These are phyloP conservation scores for Phytophthora cactorum DNA, from an alignment of 352 stramenopile genomes.

Conservation along the genomic window DNA sequence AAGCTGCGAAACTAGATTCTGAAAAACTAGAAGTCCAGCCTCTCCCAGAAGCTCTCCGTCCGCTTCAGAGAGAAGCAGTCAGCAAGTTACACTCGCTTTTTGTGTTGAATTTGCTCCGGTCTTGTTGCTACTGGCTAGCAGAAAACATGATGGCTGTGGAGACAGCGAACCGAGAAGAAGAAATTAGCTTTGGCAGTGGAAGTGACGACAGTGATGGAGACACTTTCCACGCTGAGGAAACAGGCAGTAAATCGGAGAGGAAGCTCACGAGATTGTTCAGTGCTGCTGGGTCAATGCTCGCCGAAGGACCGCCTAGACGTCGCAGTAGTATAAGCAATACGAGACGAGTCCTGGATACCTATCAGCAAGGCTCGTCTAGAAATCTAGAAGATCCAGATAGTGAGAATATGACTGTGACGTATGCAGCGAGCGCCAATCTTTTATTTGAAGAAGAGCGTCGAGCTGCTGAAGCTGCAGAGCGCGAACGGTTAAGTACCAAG, in stretches of 20 bases:
- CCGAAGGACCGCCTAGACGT: conserved; percentile 21
- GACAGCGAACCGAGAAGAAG: background rate
- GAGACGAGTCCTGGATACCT: conserved; percentile 50
- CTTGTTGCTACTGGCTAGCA: conserved; percentile 65
- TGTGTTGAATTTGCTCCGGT: conserved; percentile 62
- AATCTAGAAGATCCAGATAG: conserved; percentile 41
- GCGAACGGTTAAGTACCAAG: conserved; percentile 5
- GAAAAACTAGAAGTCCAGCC: background rate
- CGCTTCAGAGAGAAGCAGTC: conserved; percentile 46
- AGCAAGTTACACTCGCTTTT: conserved; percentile 56
- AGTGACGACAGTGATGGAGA: conserved; percentile 5
- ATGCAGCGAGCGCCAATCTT: conserved; percentile 48
- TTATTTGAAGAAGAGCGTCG: conserved; percentile 60
- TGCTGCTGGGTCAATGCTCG: conserved; percentile 4
- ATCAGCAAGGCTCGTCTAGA: conserved; percentile 38
- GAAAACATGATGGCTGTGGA: conserved; percentile 53
- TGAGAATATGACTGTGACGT: conserved; percentile 53
- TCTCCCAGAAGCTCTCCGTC: conserved; percentile 22
- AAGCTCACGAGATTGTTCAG: conserved; percentile 1
- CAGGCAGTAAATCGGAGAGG: background rate
- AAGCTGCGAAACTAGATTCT: background rate
- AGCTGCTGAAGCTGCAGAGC: conserved; percentile 19
- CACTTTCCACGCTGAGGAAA: background rate
- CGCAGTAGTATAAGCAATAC: conserved; percentile 54
- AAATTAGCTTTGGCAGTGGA: background rate